Evolutionary conservation across 2,329 filamentous ascomycete species (phyloP), one percentile per base, ranked within the genome.

Genomic region (Colletotrichum theobromicola): DNA sequence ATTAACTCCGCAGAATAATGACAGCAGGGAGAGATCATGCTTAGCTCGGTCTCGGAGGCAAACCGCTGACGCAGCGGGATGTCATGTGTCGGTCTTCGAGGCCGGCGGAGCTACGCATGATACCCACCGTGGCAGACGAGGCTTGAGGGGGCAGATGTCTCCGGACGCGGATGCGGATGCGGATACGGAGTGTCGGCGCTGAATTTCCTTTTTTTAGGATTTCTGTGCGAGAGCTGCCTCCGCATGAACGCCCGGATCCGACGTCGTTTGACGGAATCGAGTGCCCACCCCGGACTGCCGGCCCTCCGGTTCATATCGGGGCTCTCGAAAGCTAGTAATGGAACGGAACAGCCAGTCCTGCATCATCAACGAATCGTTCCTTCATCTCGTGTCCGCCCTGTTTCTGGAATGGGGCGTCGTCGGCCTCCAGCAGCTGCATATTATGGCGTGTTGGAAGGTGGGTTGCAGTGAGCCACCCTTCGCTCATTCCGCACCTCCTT

Each of bases 151-250:
- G 32, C 57, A 28, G 42, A 50, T 12, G 42, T 21, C n/a, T n/a
- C 61, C 71, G 72, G 55, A 74, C 28, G 21, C 68, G 55, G 57
- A 72, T 63, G 46, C 62, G 68, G 68, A 67, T 72, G 55, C 72
- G 72, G 68, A 74, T 72, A 74, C 72, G 72, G 62, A 46, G 68
- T 32, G 16, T 9, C 21, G 30, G 63, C 32, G 18, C 21, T 16
- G 42, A 7, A 4, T n/a, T 50, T 60, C 53, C 66, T 46, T 21
- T 61, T 61, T 55, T n/a, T 32, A 5, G 42, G 4, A 37, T 53
- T 46, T 18, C 26, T 15, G 37, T 42, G 42, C 63, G 42, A 66
- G 28, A 10, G 30, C 15, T 35, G 30, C 30, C 35, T 21, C 60
- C n/a, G 34, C 60, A n/a, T 42, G 24, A 35, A 42, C n/a, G 60